phyloP scores from a whole-genome alignment of 371 early-diverging fungal genomes.

The Mucor mucedo region DNA sequence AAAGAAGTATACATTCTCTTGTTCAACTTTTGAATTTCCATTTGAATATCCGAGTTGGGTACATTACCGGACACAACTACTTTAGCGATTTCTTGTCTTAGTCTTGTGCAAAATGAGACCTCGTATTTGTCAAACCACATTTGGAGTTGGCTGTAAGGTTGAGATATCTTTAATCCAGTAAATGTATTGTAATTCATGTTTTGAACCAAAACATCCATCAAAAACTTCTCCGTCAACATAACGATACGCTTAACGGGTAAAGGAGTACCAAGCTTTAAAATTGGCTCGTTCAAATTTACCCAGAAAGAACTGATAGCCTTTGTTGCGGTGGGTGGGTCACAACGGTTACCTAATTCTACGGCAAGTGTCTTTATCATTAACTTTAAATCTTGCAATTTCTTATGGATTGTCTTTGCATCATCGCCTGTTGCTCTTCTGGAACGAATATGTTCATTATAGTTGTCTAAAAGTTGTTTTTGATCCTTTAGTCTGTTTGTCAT shows the following conservation, averaged over 20 bases:
- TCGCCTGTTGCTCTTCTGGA: conserved; percentile 62
- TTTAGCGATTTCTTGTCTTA: conserved; percentile 51
- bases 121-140: conserved; percentile 37
- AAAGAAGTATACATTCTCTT: conserved; percentile 44
- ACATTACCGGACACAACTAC: conserved; percentile 33
- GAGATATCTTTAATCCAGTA: conserved; percentile 38
- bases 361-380: conserved; percentile 48
- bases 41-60: conserved; percentile 32
- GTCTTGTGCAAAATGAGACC: conserved; percentile 35
- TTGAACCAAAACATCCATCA: conserved; percentile 56
- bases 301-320: conserved; percentile 43
- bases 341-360: conserved; percentile 46
- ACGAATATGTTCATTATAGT: conserved; percentile 60
- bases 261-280: conserved; percentile 34
- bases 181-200: conserved; percentile 46
- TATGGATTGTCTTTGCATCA: conserved; percentile 52
- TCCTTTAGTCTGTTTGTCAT: conserved; percentile 29
- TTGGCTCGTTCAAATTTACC: conserved; percentile 44
- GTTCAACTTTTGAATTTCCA: conserved; percentile 34
- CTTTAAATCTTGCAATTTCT: conserved; percentile 55
- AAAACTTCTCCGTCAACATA: conserved; percentile 64
- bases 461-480: conserved; percentile 43
- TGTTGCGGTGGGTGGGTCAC: conserved; percentile 51
- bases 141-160: conserved; percentile 32
- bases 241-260: conserved; percentile 54